These are phyloP conservation scores for Fomitopsis betulina DNA, from an alignment of 1,284 basidiomycete species.

Conservation along the genomic window DNA sequence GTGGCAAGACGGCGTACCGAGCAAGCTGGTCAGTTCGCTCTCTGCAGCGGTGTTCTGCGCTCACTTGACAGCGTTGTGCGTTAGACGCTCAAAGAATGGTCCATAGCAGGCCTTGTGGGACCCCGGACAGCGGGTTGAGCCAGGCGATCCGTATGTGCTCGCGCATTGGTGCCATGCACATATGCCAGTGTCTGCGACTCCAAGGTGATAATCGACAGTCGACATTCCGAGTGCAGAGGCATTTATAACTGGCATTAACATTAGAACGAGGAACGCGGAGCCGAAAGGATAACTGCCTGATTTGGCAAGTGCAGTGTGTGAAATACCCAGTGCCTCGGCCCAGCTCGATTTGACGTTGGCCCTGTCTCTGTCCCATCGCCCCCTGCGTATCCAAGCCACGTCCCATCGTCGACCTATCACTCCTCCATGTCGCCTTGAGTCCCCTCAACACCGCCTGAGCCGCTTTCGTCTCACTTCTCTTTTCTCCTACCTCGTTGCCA, in stretches of 20 bases:
- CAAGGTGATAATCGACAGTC: background rate
- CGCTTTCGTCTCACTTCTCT: conserved; percentile 16
- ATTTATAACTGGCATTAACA: background rate
- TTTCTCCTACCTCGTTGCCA: conserved; percentile 14
- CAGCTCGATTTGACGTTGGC: conserved; percentile 10
- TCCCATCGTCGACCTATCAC: conserved; percentile 21
- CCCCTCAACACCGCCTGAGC: conserved; percentile 16
- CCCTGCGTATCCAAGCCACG: conserved; percentile 15
- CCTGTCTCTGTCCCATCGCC: conserved; percentile 15
- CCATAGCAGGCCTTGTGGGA: background rate
- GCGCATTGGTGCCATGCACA: background rate
- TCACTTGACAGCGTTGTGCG: background rate
- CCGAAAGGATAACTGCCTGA: conserved; percentile 1
- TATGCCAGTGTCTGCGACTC: background rate
- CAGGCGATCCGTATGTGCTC: background rate
- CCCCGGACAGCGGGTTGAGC: background rate
- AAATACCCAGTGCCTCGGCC: conserved; percentile 9
- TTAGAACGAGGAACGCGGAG: background rate
- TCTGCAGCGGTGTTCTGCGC: background rate
- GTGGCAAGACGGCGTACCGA: background rate
- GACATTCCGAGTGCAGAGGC: background rate
- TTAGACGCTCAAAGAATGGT: background rate
- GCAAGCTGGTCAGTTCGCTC: background rate
- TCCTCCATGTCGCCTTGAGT: conserved; percentile 23
- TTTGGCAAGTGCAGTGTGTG: conserved; percentile 11